A percentile compares a stretch with the other conserved stretches of the same genome.
Evolutionary conservation across 495 filamentous ascomycete species (phyloP).

Genomic region (Pseudevernia furfuracea): DNA sequence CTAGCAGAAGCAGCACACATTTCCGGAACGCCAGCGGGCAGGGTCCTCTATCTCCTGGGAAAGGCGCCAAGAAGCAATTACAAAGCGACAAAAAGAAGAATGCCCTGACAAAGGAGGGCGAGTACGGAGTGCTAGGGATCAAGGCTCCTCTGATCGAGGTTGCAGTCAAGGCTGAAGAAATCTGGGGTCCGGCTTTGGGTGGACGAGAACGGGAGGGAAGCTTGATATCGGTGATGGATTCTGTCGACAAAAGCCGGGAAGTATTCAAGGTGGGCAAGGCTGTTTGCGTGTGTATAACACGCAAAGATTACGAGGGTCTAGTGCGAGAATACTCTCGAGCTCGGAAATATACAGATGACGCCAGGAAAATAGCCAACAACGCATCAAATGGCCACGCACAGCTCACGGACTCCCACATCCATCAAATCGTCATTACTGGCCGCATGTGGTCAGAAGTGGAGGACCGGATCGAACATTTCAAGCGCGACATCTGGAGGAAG

Average conservation of each 20-base stretch:
- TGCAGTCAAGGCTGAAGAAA: constrained; percentile 86
- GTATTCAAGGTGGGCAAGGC: constrained; percentile 70
- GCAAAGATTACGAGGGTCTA: constrained; percentile 78
- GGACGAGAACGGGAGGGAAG: constrained; percentile 87
- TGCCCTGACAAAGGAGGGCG: constrained; percentile 83
- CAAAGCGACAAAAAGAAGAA: constrained; percentile 66
- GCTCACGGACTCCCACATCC: constrained; percentile 65
- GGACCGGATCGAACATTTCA: constrained; percentile 74
- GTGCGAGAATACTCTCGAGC: constrained; percentile 81
- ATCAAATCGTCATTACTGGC: constrained; percentile 77
- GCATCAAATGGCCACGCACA: constrained; percentile 39
- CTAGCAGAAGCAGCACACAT: constrained; percentile 41
- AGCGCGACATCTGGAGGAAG: constrained; percentile 77
- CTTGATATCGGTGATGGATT: constrained; percentile 62
- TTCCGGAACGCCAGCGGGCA: constrained; percentile 27
- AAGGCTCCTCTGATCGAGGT: constrained; percentile 79
- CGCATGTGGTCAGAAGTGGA: constrained; percentile 94
- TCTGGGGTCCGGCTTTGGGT: constrained; percentile 90
- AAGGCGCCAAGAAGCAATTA: constrained; percentile 28
- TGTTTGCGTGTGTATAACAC: constrained; percentile 78
- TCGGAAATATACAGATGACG: constrained; percentile 63
- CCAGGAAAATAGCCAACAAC: constrained; percentile 52
- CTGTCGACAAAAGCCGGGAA: constrained; percentile 69
- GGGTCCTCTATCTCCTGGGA: constrained; percentile 30
- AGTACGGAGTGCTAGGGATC: constrained; percentile 88